Evolutionary conservation across 2,329 filamentous ascomycete species (phyloP).

Genomic region (Fusarium odoratissimum): DNA sequence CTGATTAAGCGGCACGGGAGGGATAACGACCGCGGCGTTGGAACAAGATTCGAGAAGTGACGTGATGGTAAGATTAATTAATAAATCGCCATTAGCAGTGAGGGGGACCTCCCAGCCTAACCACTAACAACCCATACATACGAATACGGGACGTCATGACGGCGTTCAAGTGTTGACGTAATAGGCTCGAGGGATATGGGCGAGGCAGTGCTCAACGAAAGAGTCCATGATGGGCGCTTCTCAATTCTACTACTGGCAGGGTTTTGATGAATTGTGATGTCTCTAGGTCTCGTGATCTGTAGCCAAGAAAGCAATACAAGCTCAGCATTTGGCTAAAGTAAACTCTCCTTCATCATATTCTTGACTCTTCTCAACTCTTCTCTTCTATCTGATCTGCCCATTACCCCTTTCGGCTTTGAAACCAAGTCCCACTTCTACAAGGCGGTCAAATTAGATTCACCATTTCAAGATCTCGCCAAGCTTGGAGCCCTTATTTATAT

Average conservation of each 20-base stretch:
- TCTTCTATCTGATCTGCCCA: background rate
- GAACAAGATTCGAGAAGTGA: constrained; percentile 8
- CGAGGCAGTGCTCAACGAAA: constrained; percentile 6
- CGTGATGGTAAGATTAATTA: constrained; percentile 27
- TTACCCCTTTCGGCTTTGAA: constrained; percentile 15
- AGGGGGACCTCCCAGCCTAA: background rate
- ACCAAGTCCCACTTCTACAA: background rate
- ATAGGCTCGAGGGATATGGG: constrained; percentile 25
- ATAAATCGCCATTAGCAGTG: background rate
- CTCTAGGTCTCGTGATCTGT: constrained; percentile 25
- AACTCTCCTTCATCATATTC: background rate
- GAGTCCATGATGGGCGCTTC: constrained; percentile 31
- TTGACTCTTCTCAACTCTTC: too few species aligned
- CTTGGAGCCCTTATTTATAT: background rate
- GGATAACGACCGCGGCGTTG: background rate
- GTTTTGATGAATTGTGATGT: background rate
- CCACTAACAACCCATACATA: background rate
- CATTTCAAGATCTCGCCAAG: background rate
- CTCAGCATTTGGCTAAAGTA: background rate
- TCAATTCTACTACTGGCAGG: background rate
- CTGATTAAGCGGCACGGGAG: constrained; percentile 2
- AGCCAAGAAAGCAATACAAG: background rate
- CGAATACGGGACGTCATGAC: constrained; percentile 24
- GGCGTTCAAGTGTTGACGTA: constrained; percentile 33
- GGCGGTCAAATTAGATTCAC: background rate